A percentile compares a stretch with the other conserved stretches of the same genome.
These are phyloP conservation scores for Thelephora ganbajun DNA, from an alignment of 768 basidiomycete genomes.

Conservation along the genomic window DNA sequence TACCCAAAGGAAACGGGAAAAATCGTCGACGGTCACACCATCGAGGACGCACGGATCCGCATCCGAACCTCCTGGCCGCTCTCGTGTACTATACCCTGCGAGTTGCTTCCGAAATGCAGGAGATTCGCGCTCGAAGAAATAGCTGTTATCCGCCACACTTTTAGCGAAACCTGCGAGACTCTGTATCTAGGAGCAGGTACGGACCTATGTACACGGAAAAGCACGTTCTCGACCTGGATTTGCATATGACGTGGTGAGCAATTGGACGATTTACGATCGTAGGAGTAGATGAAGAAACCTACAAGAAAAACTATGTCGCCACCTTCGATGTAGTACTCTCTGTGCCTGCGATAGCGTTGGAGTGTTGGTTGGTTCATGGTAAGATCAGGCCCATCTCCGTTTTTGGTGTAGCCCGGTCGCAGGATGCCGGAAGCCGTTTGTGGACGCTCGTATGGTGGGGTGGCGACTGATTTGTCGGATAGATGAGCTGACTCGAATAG, in stretches of 20 bases:
- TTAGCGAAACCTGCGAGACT: constrained; percentile 4
- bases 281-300: constrained; percentile 8
- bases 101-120: constrained; percentile 13
- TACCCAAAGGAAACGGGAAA: constrained; percentile 18
- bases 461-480: too few relatives aligned
- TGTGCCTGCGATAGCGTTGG: constrained; percentile 8
- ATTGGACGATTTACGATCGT: background rate
- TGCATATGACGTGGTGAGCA: background rate
- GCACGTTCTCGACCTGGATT: constrained; percentile 12
- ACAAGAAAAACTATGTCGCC: constrained; percentile 45
- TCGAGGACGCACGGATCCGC: constrained; percentile 16
- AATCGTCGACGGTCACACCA: constrained; percentile 14
- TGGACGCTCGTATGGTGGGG: too few relatives aligned
- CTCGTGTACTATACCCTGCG: background rate
- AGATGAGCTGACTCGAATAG: too few relatives aligned
- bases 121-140: constrained; percentile 20
- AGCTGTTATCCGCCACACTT: constrained; percentile 5
- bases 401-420: too few relatives aligned
- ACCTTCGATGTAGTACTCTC: constrained; percentile 35
- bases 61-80: constrained; percentile 14
- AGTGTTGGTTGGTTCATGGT: too few relatives aligned
- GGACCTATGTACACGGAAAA: constrained; percentile 16
- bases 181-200: constrained; percentile 6
- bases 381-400: too few relatives aligned
- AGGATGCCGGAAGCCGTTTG: too few relatives aligned